phyloP scores from a whole-genome alignment of 257 asterid genomes.

The Coffea eugenioides region DNA sequence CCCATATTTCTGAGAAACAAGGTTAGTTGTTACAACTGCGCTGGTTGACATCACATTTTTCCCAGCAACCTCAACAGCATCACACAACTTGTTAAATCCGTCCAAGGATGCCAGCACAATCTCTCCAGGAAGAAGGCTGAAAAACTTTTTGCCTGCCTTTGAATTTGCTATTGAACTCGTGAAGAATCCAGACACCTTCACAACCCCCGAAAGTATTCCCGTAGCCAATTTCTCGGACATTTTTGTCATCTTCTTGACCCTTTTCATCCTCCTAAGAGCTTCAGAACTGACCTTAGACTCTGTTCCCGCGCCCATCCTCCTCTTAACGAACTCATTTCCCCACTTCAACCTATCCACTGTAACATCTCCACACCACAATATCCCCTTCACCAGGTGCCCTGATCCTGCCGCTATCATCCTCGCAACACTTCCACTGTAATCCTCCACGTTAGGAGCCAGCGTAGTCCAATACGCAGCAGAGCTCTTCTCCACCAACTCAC shows the following conservation, averaged over 20 bases:
- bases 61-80: too few relatives aligned
- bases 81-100: too few relatives aligned
- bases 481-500: too few relatives aligned
- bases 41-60: too few relatives aligned
- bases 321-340: slow-evolving; percentile 72
- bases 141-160: too few relatives aligned
- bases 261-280: slow-evolving; percentile 60
- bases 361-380: slow-evolving; percentile 91
- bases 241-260: slow-evolving; percentile 83
- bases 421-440: slow-evolving; percentile 61
- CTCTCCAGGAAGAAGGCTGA: too few relatives aligned
- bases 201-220: slow-evolving; percentile 77
- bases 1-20: too few relatives aligned
- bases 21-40: too few relatives aligned
- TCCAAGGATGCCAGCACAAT: too few relatives aligned
- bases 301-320: slow-evolving; percentile 42
- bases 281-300: slow-evolving; percentile 62
- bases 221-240: slow-evolving; percentile 78
- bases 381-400: slow-evolving; percentile 85
- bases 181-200: slow-evolving; percentile 61
- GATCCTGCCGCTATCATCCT: slow-evolving; percentile 81
- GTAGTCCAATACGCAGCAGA: too few relatives aligned
- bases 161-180: too few relatives aligned
- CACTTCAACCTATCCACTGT: slow-evolving; percentile 77
- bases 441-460: slow-evolving; percentile 95